Base-by-base conservation (phyloP, 306 rosid species). In the Inga oerstediana region DNA sequence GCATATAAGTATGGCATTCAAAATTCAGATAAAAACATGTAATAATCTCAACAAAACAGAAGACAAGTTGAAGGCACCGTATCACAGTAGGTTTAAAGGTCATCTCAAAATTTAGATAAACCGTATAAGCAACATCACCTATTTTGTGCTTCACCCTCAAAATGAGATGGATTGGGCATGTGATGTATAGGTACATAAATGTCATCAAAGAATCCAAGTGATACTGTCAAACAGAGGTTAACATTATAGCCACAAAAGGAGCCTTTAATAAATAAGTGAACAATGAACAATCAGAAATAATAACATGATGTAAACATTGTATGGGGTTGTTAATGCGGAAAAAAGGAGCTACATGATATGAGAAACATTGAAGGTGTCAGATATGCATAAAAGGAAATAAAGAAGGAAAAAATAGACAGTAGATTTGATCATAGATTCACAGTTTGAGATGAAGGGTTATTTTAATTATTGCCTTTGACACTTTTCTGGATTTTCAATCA, bases 151-250 rank as follows among this genome's bases (percentile, higher is more conserved):
- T 88, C 88, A 34, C 87, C 88, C 81, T 10, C 81, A 81, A 79
- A 87, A 86, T 71, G 76, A 9, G 88, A 91, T 66, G 89, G 94
- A 78, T 5, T 14, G 45, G 95, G 95, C 51, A 95, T n/a, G 66
- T 89, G 88, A 80, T 89, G 86, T 58, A 9, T 71, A 32, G 94
- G 97, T 78, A 93, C 66, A 66, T 90, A 89, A 74, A 95, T 88
- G 78, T 95, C 98, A 41, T 93, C 94, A 69, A 95, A 95, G 91
- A 93, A 93, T 84, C 92, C 98, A 82, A 95, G 89, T 10, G 94
- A 87, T 72, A 95, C 97, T 95, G 97, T 79, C 87, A 85, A 81
- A 27, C 79, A 82, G 32, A 79, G 44, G 84, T 75, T 56, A 81
- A 64, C 54, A 75, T 82, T 79, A 89, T 54, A 41, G 79, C 43